A percentile compares a stretch with the other conserved stretches of the same genome.
Conservation (phyloP, 768 basidiomycete genomes). For the Pisolithus orientalis region DNA sequence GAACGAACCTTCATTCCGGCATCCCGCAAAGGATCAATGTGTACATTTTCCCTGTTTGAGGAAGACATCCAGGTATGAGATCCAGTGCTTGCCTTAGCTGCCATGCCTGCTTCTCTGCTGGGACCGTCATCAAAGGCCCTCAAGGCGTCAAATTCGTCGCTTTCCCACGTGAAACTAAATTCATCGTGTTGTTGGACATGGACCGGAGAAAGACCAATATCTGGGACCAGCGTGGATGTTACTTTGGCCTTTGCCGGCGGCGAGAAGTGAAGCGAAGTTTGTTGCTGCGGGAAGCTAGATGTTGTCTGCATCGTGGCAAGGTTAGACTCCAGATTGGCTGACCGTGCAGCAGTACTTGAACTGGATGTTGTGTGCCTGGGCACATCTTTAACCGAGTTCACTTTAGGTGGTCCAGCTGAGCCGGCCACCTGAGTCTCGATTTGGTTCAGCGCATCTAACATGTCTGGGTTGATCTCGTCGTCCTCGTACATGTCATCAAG, state of each 20-base stretch:
- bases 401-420: neutral
- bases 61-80: neutral
- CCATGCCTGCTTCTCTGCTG: constrained; percentile 1
- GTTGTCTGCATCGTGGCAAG: too few relatives aligned
- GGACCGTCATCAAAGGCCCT: constrained; percentile 5
- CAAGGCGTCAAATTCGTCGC: constrained; percentile 24
- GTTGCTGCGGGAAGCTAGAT: neutral
- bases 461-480: constrained; percentile 25
- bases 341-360: neutral
- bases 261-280: constrained; percentile 13
- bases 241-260: neutral
- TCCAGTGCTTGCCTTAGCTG: neutral
- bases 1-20: neutral
- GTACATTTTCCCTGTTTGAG: neutral
- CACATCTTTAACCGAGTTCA: too few relatives aligned
- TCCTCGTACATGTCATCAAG: constrained; percentile 20
- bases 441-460: constrained; percentile 11
- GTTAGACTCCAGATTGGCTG: neutral
- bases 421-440: constrained; percentile 7
- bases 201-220: constrained; percentile 27
- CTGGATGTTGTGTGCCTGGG: neutral
- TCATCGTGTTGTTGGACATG: constrained; percentile 17
- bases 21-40: neutral
- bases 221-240: constrained; percentile 7
- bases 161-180: constrained; percentile 23